Evolutionary conservation across 1,284 basidiomycete species (phyloP).

Genomic region (Cryptococcus sp.): DNA sequence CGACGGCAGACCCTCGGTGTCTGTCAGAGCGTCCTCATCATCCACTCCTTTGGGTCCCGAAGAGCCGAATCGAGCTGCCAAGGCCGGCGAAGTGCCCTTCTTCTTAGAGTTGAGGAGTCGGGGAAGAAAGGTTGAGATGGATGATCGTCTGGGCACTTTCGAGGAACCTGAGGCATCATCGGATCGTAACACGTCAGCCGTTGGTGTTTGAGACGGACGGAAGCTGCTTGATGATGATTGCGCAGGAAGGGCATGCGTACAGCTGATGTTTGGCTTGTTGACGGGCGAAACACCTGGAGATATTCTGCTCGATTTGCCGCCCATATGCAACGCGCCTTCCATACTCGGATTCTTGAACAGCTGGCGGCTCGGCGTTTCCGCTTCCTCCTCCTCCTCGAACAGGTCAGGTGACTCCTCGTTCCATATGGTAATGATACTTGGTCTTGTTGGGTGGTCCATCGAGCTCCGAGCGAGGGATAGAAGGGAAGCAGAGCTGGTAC

Average conservation of each 20-base stretch:
- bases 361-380: slow-evolving; percentile 22
- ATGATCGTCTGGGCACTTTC: slow-evolving; percentile 3
- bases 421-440: slow-evolving; percentile 34
- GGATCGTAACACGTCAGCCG: neutral
- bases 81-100: slow-evolving; percentile 7
- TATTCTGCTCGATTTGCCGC: no score
- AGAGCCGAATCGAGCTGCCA: neutral
- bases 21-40: slow-evolving; percentile 21
- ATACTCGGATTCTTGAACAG: slow-evolving; percentile 13
- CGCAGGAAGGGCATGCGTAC: neutral
- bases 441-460: slow-evolving; percentile 21
- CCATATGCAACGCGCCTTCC: neutral
- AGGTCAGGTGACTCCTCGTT: slow-evolving; percentile 15
- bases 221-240: neutral
- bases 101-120: slow-evolving; percentile 16
- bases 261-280: slow-evolving; percentile 1
- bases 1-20: slow-evolving; percentile 12
- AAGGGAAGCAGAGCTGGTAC: slow-evolving; percentile 38
- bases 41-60: neutral
- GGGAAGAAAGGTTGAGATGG: slow-evolving; percentile 14
- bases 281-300: slow-evolving; percentile 2
- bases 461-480: slow-evolving; percentile 32
- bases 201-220: neutral
- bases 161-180: slow-evolving; percentile 4
- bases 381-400: slow-evolving; percentile 21